Base-by-base conservation (phyloP, 2,329 filamentous ascomycete genomes). In the Exophiala aquamarina region DNA sequence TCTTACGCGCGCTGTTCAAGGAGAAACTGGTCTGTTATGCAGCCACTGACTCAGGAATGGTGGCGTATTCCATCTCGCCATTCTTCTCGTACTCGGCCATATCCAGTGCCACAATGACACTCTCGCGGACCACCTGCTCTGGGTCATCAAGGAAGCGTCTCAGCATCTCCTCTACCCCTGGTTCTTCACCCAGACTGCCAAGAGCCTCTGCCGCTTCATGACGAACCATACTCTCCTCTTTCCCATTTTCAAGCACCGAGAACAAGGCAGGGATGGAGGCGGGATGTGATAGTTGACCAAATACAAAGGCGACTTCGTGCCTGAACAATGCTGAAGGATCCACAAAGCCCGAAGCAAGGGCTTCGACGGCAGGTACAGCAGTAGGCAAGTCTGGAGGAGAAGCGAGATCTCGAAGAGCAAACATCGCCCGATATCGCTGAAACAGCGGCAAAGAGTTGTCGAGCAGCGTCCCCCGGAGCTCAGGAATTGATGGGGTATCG, bases 271-370 rank as follows among this genome's bases (percentile, higher is more conserved):
- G 91, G 58, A 98, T 96, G 1, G 90, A 95, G n/a, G 92, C 92
- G 1, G 93, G 93, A 64, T 98, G 93, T 45, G 87, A 90, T 42
- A 98, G 77, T 69, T 98, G 93, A 45, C 93, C 93, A 60, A 98
- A 98, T 11, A 98, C 93, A 66, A 98, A 98, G 11, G 93, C 93
- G 57, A 98, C 90, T 67, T 98, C 93, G 72, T 98, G 93, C 58
- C 93, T 85, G 78, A 98, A 97, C 6, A 98, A 82, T 4, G 91
- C 91, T 39, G 91, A 96, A 14, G 83, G 77, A 66, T 98, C 93
- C 23, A 77, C 76, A 60, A 98, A 84, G 13, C 93, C 93, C 63
- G 84, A 85, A 36, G 93, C 89, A 37, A 98, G 80, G 9, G 91
- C 88, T 35, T 86, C 79, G 43, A 98, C 81, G 14, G 93, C 92